Base-by-base conservation (phyloP, 2,329 filamentous ascomycete species). In the Dothistroma septosporum region DNA sequence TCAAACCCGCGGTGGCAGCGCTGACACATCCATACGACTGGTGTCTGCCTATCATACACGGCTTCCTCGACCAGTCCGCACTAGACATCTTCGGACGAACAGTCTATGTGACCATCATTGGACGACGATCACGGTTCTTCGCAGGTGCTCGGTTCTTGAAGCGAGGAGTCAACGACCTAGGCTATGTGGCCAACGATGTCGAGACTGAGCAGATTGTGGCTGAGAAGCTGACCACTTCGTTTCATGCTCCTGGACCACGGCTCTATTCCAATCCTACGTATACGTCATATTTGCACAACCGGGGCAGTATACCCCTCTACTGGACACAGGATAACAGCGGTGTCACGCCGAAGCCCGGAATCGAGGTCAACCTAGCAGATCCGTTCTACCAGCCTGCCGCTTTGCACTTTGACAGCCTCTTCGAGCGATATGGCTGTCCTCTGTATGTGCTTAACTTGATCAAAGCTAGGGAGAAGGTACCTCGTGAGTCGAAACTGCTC, bases 121-220 rank as follows among this genome's bases (percentile, higher is more conserved):
- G 94, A 2, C 83, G 94, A 59, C 86, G 94, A 33, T 99, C 94
- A 16, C 85, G 94, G 9, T 91, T 91, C 75, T 99, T 97, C 75
- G 94, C 94, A 2, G 94, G 94, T 31, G 94, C 94, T 41, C 84
- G 94, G 3, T 99, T 97, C 68, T 77, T 99, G 57, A 99, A 99
- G 76, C 87, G 94, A 60, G 94, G 94, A 33, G 90, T 92, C 53
- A 99, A 99, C 70, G 94, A 99, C 74, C 75, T 92, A 73, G 93
- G 94, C 14, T 96, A 96, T 73, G 94, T 99, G 58, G 95, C 94
- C 56, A 99, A 99, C 72, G 95, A 99, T 75, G 94, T 99, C 24
- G 95, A 99, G 76, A 97, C 94, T 0, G 94, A 99, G 76, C 94
- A 99, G 74, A 97, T 99, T 62, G 92, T 99, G 5, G 94, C 92